Evolutionary conservation across 208 protist genomes (phyloP).

Genomic region (Wallacemonas sp.): DNA sequence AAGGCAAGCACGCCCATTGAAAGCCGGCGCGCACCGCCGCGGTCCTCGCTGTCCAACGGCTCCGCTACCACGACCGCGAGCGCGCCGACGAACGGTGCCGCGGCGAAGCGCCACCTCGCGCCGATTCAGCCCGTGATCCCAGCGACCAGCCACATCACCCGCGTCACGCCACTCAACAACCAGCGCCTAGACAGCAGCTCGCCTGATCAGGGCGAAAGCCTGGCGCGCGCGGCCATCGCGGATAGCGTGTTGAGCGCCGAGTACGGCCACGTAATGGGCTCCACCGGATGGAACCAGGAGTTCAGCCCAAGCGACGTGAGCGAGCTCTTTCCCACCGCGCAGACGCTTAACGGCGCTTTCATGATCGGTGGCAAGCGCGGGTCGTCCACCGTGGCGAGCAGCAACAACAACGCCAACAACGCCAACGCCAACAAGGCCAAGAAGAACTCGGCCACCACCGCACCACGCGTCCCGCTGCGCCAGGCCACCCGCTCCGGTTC

Average conservation of each 20-base stretch:
- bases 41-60: not conserved
- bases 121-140: not conserved
- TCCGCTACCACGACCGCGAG: no score
- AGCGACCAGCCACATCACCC: not conserved
- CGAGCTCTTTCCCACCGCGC: constrained; percentile 6
- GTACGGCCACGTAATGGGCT: constrained; percentile 9
- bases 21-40: no score
- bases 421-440: no score
- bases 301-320: not conserved
- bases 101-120: constrained; percentile 1
- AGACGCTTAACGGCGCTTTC: constrained; percentile 2
- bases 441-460: no score
- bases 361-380: not conserved
- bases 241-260: constrained; percentile 11
- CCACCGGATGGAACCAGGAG: constrained; percentile 11
- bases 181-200: not conserved
- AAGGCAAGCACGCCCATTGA: no score
- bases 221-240: not conserved
- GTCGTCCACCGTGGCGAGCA: not conserved
- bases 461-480: not conserved
- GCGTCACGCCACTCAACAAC: not conserved
- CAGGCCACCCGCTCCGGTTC: not conserved
- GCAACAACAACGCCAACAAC: not conserved
- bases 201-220: no score
- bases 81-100: no score